Evolutionary conservation across 2,329 filamentous ascomycete species (phyloP).

Genomic region (Clarireedia hainanense): DNA sequence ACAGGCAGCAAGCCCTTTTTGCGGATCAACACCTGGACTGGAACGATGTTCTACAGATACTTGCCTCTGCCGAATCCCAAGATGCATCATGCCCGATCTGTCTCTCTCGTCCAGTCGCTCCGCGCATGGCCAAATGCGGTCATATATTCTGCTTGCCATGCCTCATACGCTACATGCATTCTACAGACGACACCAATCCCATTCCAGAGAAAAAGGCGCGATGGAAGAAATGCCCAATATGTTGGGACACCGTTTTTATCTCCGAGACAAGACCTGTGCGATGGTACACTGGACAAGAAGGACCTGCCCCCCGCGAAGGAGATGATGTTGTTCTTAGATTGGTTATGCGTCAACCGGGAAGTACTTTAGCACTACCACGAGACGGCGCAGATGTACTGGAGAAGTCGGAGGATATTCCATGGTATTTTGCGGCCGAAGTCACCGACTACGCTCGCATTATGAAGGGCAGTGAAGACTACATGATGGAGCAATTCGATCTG

Average conservation of each 20-base stretch:
- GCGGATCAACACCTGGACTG: conserved; percentile 88
- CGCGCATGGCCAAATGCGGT: conserved; percentile 93
- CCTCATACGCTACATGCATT: conserved; percentile 91
- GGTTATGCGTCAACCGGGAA: conserved; percentile 71
- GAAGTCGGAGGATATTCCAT: conserved; percentile 72
- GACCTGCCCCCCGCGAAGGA: conserved; percentile 69
- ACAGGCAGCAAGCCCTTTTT: conserved; percentile 72
- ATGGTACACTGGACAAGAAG: conserved; percentile 87
- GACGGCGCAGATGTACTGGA: conserved; percentile 65
- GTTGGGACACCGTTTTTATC: conserved; percentile 88
- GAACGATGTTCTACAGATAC: conserved; percentile 81
- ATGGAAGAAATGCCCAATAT: conserved; percentile 96
- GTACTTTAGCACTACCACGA: conserved; percentile 78
- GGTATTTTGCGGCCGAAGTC: conserved; percentile 91
- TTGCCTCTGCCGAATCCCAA: conserved; percentile 86
- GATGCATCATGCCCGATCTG: conserved; percentile 88
- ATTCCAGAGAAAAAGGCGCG: conserved; percentile 59
- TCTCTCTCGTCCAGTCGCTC: conserved; percentile 83
- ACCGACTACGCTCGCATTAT: conserved; percentile 93
- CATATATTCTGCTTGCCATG: conserved; percentile 96
- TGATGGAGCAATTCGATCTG: conserved; percentile 69
- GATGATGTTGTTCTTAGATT: conserved; percentile 84
- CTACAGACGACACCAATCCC: conserved; percentile 57
- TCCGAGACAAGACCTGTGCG: conserved; percentile 82
- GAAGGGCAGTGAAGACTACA: conserved; percentile 87